Base-by-base conservation (phyloP, 768 basidiomycete genomes). In the Multifurca ochricompacta region DNA sequence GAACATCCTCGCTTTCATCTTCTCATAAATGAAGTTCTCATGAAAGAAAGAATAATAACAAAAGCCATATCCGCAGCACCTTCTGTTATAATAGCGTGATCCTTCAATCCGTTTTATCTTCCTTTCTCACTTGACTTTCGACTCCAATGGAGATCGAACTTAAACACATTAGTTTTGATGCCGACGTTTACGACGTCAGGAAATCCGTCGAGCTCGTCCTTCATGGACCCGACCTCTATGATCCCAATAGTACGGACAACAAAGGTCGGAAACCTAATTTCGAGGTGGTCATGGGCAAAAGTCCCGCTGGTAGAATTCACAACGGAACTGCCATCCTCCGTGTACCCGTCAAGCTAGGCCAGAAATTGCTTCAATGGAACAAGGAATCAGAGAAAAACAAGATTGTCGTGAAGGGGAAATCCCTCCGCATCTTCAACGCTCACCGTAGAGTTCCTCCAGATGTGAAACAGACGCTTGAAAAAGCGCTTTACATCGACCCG, bases 141-240 rank as follows among this genome's bases (percentile, higher is more conserved):
- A 4, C 14, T 4, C 1, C 21, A 16, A 75, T 76, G 75, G 74
- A 75, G 36, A 62, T 77, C 46, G 59, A 63, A 16, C 61, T 76
- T 23, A 63, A 60, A 14, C 62, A 66, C 23, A 54, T 77, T 6
- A 55, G 65, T 16, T 67, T 62, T 54, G 69, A 72, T 14, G 75
- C 74, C 2, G 77, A 73, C 51, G 62, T 74, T 40, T 85, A 77
- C 73, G 76, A 78, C 31, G 72, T 87, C 16, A 82, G 77, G 19
- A 74, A 79, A 34, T 71, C 67, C 6, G 72, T 91, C 42, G 79
- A 79, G 1, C 51, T 60, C 4, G 71, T 83, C 32, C 67, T 91
- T 0, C 87, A 89, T 58, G 73, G 75, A 3, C 71, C 75, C 18
- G 73, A 74, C 18, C 79, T 82, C 61, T 68, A 68, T 59, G 61